phyloP scores from a whole-genome alignment of 495 filamentous ascomycete genomes.

The Aspergillus bridgeri region DNA sequence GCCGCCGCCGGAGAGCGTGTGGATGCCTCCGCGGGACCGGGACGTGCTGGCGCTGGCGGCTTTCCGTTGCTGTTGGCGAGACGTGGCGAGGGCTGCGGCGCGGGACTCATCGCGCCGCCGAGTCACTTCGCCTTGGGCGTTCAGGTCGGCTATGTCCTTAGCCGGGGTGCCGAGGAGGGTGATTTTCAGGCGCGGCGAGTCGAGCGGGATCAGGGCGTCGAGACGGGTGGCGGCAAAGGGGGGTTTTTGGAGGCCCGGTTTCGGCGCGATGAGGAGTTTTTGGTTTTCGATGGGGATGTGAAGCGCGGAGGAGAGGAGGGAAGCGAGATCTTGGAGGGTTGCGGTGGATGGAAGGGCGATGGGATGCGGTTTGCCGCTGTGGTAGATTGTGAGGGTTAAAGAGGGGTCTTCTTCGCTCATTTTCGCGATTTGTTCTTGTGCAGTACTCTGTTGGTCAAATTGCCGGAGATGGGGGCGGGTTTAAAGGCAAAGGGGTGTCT shows the following conservation, averaged over 20 bases:
- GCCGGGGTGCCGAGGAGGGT: conserved; percentile 40
- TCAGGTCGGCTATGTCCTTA: conserved; percentile 36
- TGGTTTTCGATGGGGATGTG: conserved; percentile 66
- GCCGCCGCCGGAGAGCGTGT: conserved; percentile 41
- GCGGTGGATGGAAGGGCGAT: conserved; percentile 65
- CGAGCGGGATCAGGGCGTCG: conserved; percentile 34
- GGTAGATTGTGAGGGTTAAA: conserved; percentile 47
- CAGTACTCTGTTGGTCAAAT: no score
- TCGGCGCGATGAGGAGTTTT: conserved; percentile 69
- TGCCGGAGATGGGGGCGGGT: no score
- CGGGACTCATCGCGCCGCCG: conserved; percentile 37
- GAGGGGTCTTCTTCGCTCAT: neutral
- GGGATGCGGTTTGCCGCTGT: conserved; percentile 68
- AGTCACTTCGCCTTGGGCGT: conserved; percentile 37
- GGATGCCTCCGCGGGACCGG: conserved; percentile 39
- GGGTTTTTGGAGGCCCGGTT: conserved; percentile 63
- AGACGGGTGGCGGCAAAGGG: conserved; percentile 51
- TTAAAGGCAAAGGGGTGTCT: no score
- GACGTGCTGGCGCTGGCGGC: conserved; percentile 12
- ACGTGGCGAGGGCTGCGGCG: conserved; percentile 32
- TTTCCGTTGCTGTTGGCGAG: conserved; percentile 23
- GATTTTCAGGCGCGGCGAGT: conserved; percentile 46
- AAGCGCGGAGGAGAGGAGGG: conserved; percentile 49
- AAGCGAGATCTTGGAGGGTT: conserved; percentile 66
- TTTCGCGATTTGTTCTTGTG: neutral